A percentile compares a stretch with the other conserved stretches of the same genome.
phyloP scores from a whole-genome alignment of 257 asterid species.

The Lycium barbarum region DNA sequence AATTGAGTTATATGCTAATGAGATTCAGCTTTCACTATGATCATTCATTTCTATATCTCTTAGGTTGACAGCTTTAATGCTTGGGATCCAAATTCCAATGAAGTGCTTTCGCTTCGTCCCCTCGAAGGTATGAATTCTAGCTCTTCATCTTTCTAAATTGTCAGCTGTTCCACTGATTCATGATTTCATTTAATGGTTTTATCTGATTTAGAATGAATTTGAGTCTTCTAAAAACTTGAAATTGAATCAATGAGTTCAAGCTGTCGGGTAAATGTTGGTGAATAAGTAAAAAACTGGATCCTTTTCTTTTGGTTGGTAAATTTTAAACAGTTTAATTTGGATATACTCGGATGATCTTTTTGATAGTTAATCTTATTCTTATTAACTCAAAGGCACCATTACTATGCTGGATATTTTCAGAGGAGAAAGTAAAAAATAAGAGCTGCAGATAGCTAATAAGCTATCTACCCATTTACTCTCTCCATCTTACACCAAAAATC shows the following conservation, averaged over 20 bases:
- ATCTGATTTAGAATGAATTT: constrained; percentile 8
- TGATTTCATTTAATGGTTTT: background rate
- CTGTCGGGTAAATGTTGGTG: background rate
- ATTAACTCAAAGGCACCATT: background rate
- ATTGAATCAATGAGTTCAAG: background rate
- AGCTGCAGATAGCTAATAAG: background rate
- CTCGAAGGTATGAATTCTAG: constrained; percentile 11
- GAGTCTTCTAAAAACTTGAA: constrained; percentile 13
- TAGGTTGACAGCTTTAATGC: constrained; percentile 6
- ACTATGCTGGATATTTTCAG: background rate
- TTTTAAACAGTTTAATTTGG: constrained; percentile 15
- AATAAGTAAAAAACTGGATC: background rate
- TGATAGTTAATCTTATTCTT: constrained; percentile 1
- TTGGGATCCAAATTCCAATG: background rate
- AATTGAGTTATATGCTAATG: background rate
- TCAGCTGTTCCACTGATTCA: constrained; percentile 9
- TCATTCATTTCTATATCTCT: background rate
- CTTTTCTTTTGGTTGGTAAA: background rate
- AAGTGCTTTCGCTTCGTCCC: background rate
- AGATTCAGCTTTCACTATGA: background rate
- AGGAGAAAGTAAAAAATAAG: constrained; percentile 11
- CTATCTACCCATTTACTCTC: background rate
- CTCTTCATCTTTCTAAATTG: background rate
- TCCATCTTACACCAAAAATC: constrained; percentile 20
- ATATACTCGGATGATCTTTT: background rate